Percentiles rank a stretch among this genome's conserved stretches.
Evolutionary conservation across 805 yeast genomes (phyloP).

Genomic region (Komagataella phaffii): DNA sequence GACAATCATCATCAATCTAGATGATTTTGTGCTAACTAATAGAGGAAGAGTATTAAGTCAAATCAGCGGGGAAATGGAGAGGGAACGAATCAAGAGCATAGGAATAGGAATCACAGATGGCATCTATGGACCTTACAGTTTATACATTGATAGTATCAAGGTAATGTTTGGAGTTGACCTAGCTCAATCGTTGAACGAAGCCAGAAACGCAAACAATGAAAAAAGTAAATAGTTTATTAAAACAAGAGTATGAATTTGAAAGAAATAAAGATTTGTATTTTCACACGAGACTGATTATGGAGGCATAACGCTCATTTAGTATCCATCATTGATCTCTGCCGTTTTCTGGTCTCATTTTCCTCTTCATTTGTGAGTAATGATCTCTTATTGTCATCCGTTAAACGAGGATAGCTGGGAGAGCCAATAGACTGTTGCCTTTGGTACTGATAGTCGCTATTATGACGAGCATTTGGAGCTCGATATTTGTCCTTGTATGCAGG

Average conservation of each 20-base stretch:
- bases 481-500: background rate
- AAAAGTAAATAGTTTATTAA: background rate
- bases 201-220: constrained; percentile 14
- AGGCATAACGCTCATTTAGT: background rate
- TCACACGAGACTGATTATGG: background rate
- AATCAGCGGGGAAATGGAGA: constrained; percentile 44
- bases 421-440: background rate
- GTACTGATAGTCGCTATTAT: background rate
- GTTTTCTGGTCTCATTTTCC: background rate
- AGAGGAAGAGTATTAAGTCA: constrained; percentile 51
- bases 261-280: background rate
- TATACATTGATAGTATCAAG: constrained; percentile 62
- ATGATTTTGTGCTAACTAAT: constrained; percentile 72
- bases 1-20: constrained; percentile 63
- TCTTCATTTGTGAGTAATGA: background rate
- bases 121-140: constrained; percentile 61
- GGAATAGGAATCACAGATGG: constrained; percentile 73
- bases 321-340: background rate
- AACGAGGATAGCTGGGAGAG: background rate
- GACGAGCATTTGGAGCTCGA: background rate
- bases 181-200: constrained; percentile 22
- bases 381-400: background rate
- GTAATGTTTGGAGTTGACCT: constrained; percentile 47
- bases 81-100: constrained; percentile 50
- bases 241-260: background rate